Conservation (phyloP, 1,139 yeast genomes). For the Diutina neorugosa region DNA sequence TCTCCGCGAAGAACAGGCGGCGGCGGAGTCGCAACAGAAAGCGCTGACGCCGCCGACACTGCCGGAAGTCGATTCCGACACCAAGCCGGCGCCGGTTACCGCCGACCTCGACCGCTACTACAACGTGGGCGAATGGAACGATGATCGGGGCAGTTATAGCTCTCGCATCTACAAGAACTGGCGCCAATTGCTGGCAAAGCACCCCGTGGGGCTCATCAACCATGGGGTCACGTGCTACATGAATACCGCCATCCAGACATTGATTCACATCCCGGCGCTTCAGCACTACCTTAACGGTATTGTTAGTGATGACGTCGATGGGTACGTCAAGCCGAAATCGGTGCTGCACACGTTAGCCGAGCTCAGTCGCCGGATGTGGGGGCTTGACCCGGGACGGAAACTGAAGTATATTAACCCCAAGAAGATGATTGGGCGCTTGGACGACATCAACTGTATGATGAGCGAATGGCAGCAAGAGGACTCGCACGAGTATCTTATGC, state of each 20-base stretch:
- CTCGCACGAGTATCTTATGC: conserved; percentile 94
- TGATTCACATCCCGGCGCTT: conserved; percentile 83
- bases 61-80: conserved; percentile 5
- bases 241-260: conserved; percentile 87
- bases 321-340: conserved; percentile 24
- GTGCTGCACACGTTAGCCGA: conserved; percentile 68
- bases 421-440: conserved; percentile 56
- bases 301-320: conserved; percentile 36
- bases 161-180: conserved; percentile 48
- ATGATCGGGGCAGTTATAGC: conserved; percentile 45
- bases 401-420: conserved; percentile 54
- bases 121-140: conserved; percentile 32
- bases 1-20: conserved; percentile 2
- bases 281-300: conserved; percentile 50
- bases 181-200: conserved; percentile 30
- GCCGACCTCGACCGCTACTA: conserved; percentile 5
- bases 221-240: conserved; percentile 96
- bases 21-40: neutral
- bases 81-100: conserved; percentile 5
- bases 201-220: conserved; percentile 72
- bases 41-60: neutral
- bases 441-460: conserved; percentile 91
- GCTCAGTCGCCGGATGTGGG: conserved; percentile 57
- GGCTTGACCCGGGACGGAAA: conserved; percentile 12
- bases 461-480: conserved; percentile 97